Percentiles rank a stretch among this genome's conserved stretches.
Evolutionary conservation across 441 rosid species (phyloP).

Genomic region (Gossypium aridum): DNA sequence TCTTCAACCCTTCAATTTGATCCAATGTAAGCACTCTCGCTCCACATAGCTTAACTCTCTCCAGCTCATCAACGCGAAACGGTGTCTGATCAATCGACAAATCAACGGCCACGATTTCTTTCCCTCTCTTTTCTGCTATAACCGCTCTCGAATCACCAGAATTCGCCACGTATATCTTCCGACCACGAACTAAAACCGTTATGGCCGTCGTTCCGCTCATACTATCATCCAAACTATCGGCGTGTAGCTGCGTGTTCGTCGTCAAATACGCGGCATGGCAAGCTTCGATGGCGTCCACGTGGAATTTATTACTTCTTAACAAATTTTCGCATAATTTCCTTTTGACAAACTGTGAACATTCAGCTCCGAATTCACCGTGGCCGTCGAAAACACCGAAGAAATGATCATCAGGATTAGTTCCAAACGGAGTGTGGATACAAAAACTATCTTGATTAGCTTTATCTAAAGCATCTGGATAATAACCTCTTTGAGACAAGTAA

Average conservation of each 20-base stretch:
- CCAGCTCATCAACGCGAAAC: constrained; percentile 74
- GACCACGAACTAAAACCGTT: constrained; percentile 86
- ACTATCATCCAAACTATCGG: constrained; percentile 73
- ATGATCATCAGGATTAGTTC: constrained; percentile 57
- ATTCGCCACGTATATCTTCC: constrained; percentile 77
- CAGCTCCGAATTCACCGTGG: constrained; percentile 91
- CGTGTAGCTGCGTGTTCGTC: constrained; percentile 76
- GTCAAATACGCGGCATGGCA: constrained; percentile 58
- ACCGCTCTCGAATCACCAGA: constrained; percentile 95
- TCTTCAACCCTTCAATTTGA: constrained; percentile 95
- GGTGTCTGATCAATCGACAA: constrained; percentile 95
- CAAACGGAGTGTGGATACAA: constrained; percentile 90
- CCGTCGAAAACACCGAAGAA: constrained; percentile 98
- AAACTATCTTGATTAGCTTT: constrained; percentile 98
- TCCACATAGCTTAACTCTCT: constrained; percentile 88
- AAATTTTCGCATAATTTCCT: constrained; percentile 78
- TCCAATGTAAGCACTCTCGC: constrained; percentile 96
- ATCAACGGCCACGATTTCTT: constrained; percentile 79
- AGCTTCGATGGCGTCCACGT: constrained; percentile 76
- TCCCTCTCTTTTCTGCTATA: constrained; percentile 73
- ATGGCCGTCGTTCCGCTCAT: constrained; percentile 99
- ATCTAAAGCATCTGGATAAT: constrained; percentile 91
- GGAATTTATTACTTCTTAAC: constrained; percentile 56
- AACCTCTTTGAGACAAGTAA: constrained; percentile 86
- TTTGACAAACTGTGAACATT: constrained; percentile 90